These are phyloP conservation scores for Pholiota conissans DNA, from an alignment of 768 basidiomycete genomes.

Conservation along the genomic window DNA sequence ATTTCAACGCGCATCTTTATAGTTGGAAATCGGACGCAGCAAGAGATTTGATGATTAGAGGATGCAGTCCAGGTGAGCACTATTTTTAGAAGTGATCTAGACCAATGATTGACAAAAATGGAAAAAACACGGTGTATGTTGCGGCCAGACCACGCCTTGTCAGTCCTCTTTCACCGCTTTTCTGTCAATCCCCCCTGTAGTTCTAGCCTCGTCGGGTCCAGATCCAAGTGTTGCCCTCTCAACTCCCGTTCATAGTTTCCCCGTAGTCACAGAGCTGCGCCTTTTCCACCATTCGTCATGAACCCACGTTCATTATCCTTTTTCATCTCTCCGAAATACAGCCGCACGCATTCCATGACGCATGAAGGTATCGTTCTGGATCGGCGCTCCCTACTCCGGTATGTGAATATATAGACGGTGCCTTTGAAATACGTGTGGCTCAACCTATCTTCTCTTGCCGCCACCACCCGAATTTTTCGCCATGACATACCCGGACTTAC, in stretches of 20 bases:
- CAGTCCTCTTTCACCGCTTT: background rate
- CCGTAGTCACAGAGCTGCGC: too few species aligned
- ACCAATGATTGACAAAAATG: background rate
- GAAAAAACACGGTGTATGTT: too few species aligned
- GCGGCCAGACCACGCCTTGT: background rate
- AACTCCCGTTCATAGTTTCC: background rate
- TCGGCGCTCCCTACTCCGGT: background rate
- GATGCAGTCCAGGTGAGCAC: background rate
- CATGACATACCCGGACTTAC: constrained; percentile 10
- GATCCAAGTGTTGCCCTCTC: background rate
- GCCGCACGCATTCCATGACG: background rate
- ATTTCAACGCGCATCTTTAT: constrained; percentile 11
- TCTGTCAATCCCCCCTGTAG: background rate
- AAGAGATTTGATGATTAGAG: background rate
- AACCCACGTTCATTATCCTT: too few species aligned
- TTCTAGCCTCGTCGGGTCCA: background rate
- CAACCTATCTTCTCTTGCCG: background rate
- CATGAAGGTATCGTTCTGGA: too few species aligned
- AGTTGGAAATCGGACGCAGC: background rate
- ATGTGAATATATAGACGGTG: background rate
- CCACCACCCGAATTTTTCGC: background rate
- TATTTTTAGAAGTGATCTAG: constrained; percentile 6
- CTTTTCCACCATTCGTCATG: too few species aligned
- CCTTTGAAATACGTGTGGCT: background rate
- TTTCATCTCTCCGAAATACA: background rate